Conservation (phyloP, 2,329 filamentous ascomycete species). For the Aschersonia sp. region DNA sequence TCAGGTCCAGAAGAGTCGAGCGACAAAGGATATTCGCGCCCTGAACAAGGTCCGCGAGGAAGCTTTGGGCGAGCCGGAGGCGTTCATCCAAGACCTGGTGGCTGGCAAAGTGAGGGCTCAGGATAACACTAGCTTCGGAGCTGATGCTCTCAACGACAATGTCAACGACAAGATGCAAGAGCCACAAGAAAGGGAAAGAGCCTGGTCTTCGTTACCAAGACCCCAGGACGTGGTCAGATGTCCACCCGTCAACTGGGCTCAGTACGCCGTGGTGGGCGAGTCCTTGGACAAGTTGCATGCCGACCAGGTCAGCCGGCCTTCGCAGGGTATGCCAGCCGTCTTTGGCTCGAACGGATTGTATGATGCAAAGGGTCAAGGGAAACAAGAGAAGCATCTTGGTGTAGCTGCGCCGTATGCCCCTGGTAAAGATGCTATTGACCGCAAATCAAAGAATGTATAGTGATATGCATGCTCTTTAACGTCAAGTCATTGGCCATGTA, state of each 20-base stretch:
- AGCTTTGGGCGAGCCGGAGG: slow-evolving; percentile 56
- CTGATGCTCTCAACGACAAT: slow-evolving; percentile 13
- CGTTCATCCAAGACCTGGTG: slow-evolving; percentile 55
- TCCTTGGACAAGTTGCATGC: slow-evolving; percentile 73
- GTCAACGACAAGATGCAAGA: slow-evolving; percentile 11
- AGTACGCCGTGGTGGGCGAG: slow-evolving; percentile 74
- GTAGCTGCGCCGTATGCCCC: slow-evolving; percentile 44
- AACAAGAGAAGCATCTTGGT: slow-evolving; percentile 31
- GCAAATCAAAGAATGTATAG: slow-evolving; percentile 19
- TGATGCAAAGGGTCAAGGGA: slow-evolving; percentile 31
- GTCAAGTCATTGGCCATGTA: background rate
- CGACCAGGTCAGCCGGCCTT: slow-evolving; percentile 58
- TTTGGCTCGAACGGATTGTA: slow-evolving; percentile 30
- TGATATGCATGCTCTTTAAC: slow-evolving; percentile 4
- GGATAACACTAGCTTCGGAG: slow-evolving; percentile 6
- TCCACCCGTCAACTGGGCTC: slow-evolving; percentile 86
- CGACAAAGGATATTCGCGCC: slow-evolving; percentile 57
- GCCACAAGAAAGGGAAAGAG: slow-evolving; percentile 9
- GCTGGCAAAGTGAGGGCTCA: slow-evolving; percentile 40
- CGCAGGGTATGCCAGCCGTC: slow-evolving; percentile 35
- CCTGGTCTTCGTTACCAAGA: slow-evolving; percentile 54
- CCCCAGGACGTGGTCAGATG: slow-evolving; percentile 74
- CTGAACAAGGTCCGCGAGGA: slow-evolving; percentile 56
- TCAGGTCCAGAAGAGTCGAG: slow-evolving; percentile 72
- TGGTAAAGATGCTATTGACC: slow-evolving; percentile 31